These are phyloP conservation scores for Exophiala bonariae DNA, from an alignment of 2,329 filamentous ascomycete species.

Conservation along the genomic window DNA sequence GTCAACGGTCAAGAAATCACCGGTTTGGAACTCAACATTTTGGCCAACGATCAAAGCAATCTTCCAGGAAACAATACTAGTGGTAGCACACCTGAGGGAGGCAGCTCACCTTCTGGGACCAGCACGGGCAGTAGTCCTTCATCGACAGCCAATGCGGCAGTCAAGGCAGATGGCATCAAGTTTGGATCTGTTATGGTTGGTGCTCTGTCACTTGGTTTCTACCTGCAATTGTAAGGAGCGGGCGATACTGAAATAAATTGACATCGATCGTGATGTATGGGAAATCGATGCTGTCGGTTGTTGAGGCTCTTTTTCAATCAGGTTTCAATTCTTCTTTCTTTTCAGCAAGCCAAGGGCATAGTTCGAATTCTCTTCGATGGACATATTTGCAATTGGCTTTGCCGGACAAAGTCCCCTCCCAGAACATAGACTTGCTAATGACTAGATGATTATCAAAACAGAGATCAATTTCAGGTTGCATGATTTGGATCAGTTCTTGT, in stretches of 20 bases:
- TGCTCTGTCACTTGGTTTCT: constrained; percentile 16
- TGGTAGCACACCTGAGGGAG: constrained; percentile 29
- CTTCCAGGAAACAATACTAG: constrained; percentile 49
- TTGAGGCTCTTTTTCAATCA: constrained; percentile 2
- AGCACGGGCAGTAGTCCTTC: constrained; percentile 13
- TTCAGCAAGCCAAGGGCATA: constrained; percentile 11
- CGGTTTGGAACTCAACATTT: constrained; percentile 60
- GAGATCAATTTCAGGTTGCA: neutral
- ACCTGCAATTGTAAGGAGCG: constrained; percentile 18
- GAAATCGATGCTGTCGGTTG: neutral
- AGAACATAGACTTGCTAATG: constrained; percentile 16
- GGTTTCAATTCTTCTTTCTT: constrained; percentile 6
- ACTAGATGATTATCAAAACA: constrained; percentile 15
- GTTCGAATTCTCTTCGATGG: constrained; percentile 21
- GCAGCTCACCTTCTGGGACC: constrained; percentile 17
- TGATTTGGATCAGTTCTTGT: too few relatives aligned
- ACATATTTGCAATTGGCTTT: constrained; percentile 24
- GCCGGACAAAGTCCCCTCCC: constrained; percentile 18
- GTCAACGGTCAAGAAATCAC: constrained; percentile 59
- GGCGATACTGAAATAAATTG: neutral
- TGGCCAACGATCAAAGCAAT: constrained; percentile 56
- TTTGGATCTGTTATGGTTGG: constrained; percentile 18
- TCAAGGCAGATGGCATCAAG: constrained; percentile 10
- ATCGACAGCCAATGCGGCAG: constrained; percentile 19
- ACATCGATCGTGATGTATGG: neutral